A percentile compares a stretch with the other conserved stretches of the same genome.
Evolutionary conservation across 257 asterid species (phyloP).

Genomic region (Hygrophila difformis): DNA sequence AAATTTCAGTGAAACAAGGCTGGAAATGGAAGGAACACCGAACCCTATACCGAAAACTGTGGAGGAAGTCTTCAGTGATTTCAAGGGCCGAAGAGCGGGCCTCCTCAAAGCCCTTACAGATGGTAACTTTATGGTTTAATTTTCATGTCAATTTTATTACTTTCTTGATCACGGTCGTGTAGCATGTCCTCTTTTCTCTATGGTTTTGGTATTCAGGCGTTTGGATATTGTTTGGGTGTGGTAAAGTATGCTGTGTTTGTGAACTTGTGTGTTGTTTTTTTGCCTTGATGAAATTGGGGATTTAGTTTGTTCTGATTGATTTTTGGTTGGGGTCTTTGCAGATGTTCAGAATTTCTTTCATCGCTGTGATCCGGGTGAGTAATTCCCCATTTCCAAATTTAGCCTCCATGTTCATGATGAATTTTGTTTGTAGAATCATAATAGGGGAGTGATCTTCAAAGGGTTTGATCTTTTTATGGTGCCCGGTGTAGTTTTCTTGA

Average conservation of each 20-base stretch:
- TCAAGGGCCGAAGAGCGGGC: background rate
- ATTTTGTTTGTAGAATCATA: background rate
- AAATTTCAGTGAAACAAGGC: background rate
- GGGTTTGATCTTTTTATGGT: too few relatives aligned
- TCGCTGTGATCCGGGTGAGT: background rate
- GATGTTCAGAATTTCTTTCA: background rate
- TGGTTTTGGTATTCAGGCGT: background rate
- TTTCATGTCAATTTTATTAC: background rate
- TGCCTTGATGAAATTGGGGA: background rate
- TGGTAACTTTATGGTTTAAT: background rate
- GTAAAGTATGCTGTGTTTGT: background rate
- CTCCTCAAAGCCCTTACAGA: background rate
- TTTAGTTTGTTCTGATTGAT: background rate
- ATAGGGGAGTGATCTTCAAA: too few relatives aligned
- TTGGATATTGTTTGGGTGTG: background rate
- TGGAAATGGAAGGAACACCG: background rate
- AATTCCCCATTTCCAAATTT: too few relatives aligned
- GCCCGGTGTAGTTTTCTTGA: too few relatives aligned
- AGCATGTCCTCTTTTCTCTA: background rate
- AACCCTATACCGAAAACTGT: background rate
- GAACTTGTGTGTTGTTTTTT: background rate
- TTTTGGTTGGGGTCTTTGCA: background rate
- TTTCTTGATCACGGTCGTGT: background rate
- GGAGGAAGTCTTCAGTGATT: background rate
- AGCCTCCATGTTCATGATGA: background rate